A percentile compares a stretch with the other conserved stretches of the same genome.
Evolutionary conservation across 768 basidiomycete genomes (phyloP).

Genomic region (Lactarius sp.): DNA sequence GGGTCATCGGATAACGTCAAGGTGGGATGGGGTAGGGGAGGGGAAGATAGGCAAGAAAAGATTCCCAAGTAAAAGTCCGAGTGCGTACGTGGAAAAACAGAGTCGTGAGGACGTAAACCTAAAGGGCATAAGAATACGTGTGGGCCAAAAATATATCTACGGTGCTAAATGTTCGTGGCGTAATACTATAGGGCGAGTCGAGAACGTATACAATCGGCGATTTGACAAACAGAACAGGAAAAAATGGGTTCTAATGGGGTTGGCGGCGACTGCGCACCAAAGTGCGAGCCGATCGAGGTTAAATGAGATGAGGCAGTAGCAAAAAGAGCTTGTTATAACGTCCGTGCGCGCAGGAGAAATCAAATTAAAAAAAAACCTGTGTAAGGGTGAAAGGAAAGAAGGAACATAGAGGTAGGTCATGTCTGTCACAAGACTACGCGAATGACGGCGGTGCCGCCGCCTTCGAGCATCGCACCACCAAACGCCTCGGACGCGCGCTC

Average conservation of each 20-base stretch:
- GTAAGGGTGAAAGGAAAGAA: background rate
- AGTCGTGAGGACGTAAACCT: no score
- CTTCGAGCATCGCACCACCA: conserved; percentile 28
- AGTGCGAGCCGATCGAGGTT: background rate
- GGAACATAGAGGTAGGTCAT: no score
- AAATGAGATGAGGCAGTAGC: background rate
- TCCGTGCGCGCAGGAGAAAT: background rate
- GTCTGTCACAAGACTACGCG: conserved; percentile 28
- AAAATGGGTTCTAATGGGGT: background rate
- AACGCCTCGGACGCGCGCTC: conserved; percentile 54
- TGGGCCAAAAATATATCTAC: no score
- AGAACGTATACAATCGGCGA: background rate
- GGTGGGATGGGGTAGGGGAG: background rate
- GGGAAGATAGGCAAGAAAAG: background rate
- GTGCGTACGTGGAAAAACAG: no score
- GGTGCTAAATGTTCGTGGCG: no score
- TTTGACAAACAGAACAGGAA: background rate
- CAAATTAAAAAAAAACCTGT: background rate
- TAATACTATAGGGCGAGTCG: background rate
- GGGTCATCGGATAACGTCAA: no score
- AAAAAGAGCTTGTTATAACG: background rate
- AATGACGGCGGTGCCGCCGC: conserved; percentile 34
- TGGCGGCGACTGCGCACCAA: background rate
- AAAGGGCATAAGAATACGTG: no score
- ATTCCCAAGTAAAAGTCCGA: background rate